These are phyloP conservation scores for Guillardia theta DNA, from an alignment of 78 protist genomes.

Conservation along the genomic window DNA sequence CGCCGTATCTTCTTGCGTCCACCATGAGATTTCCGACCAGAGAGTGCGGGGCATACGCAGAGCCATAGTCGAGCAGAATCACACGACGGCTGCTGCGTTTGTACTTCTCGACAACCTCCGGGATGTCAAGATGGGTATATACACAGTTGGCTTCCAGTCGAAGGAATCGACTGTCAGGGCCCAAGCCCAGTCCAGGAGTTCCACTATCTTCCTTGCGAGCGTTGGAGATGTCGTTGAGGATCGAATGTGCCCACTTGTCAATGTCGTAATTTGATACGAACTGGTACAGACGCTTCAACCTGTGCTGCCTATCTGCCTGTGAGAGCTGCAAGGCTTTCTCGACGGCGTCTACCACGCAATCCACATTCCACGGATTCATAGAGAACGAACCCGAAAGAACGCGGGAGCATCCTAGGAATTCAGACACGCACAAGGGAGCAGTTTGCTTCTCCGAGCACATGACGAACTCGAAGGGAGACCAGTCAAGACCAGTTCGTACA, in stretches of 20 bases:
- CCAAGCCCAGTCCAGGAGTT: not conserved
- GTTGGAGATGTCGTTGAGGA: not conserved
- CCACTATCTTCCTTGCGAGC: not conserved
- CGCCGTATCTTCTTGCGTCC: slow-evolving; percentile 23
- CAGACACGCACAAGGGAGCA: slow-evolving; percentile 28
- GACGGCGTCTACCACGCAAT: slow-evolving; percentile 35
- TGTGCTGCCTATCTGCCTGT: not conserved
- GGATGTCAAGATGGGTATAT: not conserved
- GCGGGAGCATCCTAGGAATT: slow-evolving; percentile 28
- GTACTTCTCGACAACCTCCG: slow-evolving; percentile 35
- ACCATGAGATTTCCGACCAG: slow-evolving; percentile 35
- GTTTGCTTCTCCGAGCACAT: slow-evolving; percentile 12
- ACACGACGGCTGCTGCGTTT: not conserved
- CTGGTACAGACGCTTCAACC: slow-evolving; percentile 31
- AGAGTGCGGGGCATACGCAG: slow-evolving; percentile 25
- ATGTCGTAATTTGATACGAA: slow-evolving; percentile 32
- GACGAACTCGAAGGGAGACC: slow-evolving; percentile 43
- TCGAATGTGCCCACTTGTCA: not conserved
- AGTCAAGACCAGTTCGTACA: slow-evolving; percentile 30
- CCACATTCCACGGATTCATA: slow-evolving; percentile 25
- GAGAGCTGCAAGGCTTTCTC: slow-evolving; percentile 30
- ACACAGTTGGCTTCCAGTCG: slow-evolving; percentile 37
- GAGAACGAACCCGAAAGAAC: slow-evolving; percentile 34
- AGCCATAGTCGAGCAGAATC: slow-evolving; percentile 31
- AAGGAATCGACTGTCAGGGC: slow-evolving; percentile 32